A percentile compares a stretch with the other conserved stretches of the same genome.
Evolutionary conservation across 352 stramenopile genomes (phyloP).

Genomic region (Blastocystis sp.): DNA sequence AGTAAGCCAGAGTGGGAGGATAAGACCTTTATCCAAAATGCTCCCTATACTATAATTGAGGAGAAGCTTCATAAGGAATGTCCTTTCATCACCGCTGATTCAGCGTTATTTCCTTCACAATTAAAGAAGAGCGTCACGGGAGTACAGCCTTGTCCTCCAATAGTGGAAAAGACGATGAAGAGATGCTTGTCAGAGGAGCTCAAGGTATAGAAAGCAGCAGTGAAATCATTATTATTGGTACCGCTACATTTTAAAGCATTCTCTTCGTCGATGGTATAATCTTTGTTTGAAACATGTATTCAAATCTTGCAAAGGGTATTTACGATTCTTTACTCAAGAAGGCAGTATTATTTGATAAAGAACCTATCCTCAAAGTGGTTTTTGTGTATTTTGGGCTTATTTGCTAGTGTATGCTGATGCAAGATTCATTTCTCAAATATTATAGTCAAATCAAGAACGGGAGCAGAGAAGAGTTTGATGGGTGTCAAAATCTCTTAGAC

Average conservation of each 20-base stretch:
- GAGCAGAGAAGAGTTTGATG: neutral
- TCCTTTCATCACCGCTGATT: neutral
- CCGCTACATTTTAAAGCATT: neutral
- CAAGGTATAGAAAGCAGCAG: neutral
- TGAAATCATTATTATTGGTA: neutral
- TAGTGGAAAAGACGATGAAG: neutral
- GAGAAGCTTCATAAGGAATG: neutral
- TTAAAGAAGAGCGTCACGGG: neutral
- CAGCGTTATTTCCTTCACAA: neutral
- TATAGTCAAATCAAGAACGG: neutral
- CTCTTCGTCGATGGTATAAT: neutral
- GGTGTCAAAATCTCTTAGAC: neutral
- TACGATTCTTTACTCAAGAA: neutral
- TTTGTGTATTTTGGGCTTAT: neutral
- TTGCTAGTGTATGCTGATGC: neutral
- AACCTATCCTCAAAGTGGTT: slow-evolving; percentile 17
- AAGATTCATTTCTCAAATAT: neutral
- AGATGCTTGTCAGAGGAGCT: neutral
- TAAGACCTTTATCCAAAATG: neutral
- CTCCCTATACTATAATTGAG: neutral
- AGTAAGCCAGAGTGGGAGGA: neutral
- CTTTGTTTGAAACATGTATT: neutral
- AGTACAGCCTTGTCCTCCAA: neutral
- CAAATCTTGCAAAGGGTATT: neutral
- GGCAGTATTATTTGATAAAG: slow-evolving; percentile 21